Base-by-base conservation (phyloP, 106 monocot species). In the Alisma plantagoaquatica region DNA sequence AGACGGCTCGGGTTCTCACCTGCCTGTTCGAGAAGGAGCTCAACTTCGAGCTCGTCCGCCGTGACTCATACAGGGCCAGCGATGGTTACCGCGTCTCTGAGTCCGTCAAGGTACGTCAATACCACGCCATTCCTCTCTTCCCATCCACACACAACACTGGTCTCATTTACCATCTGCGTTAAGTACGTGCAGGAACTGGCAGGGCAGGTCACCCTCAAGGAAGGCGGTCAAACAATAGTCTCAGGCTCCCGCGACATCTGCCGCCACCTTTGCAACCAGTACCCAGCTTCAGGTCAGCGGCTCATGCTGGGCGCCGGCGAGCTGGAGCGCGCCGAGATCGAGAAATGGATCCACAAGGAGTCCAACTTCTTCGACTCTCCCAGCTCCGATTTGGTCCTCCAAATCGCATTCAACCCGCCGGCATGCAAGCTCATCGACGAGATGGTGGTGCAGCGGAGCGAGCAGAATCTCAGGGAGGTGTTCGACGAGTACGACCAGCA, bases 11-110 rank as follows among this genome's bases (percentile, higher is more conserved):
- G 42, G 42, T 57, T 3, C 57, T 57, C 25, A 9, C 57, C 2
- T 57, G 57, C 42, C 57, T 57, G 41, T 41, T 57, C 41, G 57
- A 57, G 57, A 57, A 57, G 57, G 42, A 57, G 11, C 11, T 57
- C 17, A 26, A 57, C 7, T 57, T 41, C 24, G 23, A 41, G n/a
- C 57, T 43, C 22, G 24, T 43, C 3, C 38, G 57, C 20, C 7
- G 10, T 7, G 57, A 57, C 38, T 4, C 7, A 15, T 57, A 54
- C 54, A 54, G 23, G 32, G 51, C 14, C 10, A 29, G 23, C 2
- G 31, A 33, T 15, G 35, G 35, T 7, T 23, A 52, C 51, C 27
- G 29, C 28, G 28, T 29, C 10, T 33, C 32, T 21, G 54, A 54
- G n/a, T 54, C 23, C 32, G 10, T 54, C n/a, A 31, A 33, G 32